phyloP scores from a whole-genome alignment of 139 green algal species.

The Yamagishiella unicocca region DNA sequence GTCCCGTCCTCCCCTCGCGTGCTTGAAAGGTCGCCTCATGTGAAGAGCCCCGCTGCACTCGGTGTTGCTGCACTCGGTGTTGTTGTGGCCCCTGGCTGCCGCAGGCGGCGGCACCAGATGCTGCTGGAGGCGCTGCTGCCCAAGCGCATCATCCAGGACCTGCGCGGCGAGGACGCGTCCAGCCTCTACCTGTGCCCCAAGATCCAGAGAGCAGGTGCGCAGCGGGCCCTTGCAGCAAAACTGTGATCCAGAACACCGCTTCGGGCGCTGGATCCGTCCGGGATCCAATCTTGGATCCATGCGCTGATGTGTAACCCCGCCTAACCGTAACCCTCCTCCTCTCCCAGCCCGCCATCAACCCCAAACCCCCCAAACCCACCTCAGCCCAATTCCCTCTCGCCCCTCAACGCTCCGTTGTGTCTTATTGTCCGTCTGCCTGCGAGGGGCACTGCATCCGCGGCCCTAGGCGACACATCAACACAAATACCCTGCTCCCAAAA shows the following conservation, averaged over 20 bases:
- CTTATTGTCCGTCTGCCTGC: not conserved
- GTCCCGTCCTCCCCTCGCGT: not conserved
- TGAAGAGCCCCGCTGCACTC: too few relatives aligned
- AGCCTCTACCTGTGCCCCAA: not conserved
- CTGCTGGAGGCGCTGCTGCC: slow-evolving; percentile 24
- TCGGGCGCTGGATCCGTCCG: not conserved
- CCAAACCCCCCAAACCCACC: too few relatives aligned
- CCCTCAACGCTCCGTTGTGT: not conserved
- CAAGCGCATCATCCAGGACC: not conserved
- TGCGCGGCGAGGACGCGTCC: not conserved
- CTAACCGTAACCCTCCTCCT: not conserved
- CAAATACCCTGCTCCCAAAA: not conserved
- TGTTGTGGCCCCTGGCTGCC: not conserved
- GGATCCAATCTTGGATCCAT: not conserved
- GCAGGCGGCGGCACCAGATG: slow-evolving; percentile 1
- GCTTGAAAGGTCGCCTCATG: not conserved
- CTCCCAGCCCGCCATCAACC: too few relatives aligned
- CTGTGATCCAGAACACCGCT: not conserved
- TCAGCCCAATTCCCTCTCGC: too few relatives aligned
- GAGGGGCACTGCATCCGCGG: not conserved
- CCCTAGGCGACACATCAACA: not conserved
- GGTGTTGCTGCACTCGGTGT: too few relatives aligned
- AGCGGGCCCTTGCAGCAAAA: not conserved
- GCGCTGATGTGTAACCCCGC: not conserved
- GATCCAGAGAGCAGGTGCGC: not conserved